Conservation (phyloP, 2,329 filamentous ascomycete species). For the Chaetomium olivaceum region DNA sequence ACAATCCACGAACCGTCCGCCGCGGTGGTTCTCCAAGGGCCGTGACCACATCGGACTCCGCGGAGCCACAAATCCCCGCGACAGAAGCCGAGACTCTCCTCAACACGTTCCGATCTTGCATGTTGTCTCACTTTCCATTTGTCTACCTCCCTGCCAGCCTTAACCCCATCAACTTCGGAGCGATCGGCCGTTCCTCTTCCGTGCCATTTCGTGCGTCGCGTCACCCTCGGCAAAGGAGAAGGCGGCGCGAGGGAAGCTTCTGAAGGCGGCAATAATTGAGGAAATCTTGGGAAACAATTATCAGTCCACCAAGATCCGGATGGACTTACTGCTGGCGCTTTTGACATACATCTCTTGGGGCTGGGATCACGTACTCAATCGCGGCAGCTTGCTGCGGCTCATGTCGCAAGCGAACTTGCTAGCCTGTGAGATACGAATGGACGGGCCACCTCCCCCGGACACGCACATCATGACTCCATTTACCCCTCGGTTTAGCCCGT, state of each 20-base stretch:
- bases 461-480: slow-evolving; percentile 37
- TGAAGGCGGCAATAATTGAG: background rate
- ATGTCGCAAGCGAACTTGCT: slow-evolving; percentile 43
- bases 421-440: slow-evolving; percentile 40
- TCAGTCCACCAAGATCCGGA: slow-evolving; percentile 17
- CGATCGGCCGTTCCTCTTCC: slow-evolving; percentile 39
- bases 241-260: background rate
- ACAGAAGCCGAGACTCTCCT: background rate
- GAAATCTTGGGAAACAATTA: background rate
- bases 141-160: slow-evolving; percentile 35
- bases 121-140: slow-evolving; percentile 42
- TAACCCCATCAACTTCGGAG: slow-evolving; percentile 37
- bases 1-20: background rate
- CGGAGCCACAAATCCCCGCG: background rate
- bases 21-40: background rate
- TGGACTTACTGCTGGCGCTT: slow-evolving; percentile 41
- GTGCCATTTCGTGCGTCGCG: slow-evolving; percentile 40
- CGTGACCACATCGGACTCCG: background rate
- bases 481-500: slow-evolving; percentile 34
- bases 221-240: slow-evolving; percentile 32
- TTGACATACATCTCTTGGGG: slow-evolving; percentile 44
- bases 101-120: slow-evolving; percentile 35
- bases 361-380: slow-evolving; percentile 31
- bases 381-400: slow-evolving; percentile 39
- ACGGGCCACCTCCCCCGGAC: slow-evolving; percentile 37